A percentile compares a stretch with the other conserved stretches of the same genome.
Evolutionary conservation across 495 filamentous ascomycete genomes (phyloP).

Genomic region (Trichoderma erinaceum): DNA sequence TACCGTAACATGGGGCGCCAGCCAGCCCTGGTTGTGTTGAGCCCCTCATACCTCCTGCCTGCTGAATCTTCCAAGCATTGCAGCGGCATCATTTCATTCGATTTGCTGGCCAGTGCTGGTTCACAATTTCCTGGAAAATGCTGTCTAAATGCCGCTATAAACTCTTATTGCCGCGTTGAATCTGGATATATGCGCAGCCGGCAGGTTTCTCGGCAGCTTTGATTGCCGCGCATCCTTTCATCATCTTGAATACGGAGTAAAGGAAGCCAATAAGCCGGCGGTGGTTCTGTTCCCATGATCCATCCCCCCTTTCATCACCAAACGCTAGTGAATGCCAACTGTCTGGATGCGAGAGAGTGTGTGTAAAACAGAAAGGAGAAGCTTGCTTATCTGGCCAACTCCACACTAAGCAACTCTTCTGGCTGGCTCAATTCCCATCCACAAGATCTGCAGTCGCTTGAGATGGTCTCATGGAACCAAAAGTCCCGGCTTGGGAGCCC

Average conservation of each 20-base stretch:
- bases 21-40: not conserved
- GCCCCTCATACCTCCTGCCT: conserved; percentile 7
- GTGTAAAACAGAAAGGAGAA: not conserved
- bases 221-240: not conserved
- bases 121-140: not conserved
- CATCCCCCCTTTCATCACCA: not conserved
- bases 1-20: not conserved
- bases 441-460: not conserved
- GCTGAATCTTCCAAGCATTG: not conserved
- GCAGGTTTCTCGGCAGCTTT: not conserved
- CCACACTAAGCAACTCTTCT: not conserved
- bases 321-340: not conserved
- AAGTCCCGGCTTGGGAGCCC: not conserved
- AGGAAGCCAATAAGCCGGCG: not conserved
- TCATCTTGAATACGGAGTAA: not conserved
- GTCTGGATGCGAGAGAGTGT: not conserved
- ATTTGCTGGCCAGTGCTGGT: not conserved
- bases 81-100: not conserved
- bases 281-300: not conserved
- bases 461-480: not conserved
- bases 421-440: not conserved
- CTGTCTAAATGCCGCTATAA: not conserved
- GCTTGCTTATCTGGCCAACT: conserved; percentile 11
- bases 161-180: not conserved
- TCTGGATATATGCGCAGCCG: not conserved